Evolutionary conservation across 495 filamentous ascomycete genomes (phyloP), one percentile per base, ranked within the genome.

Genomic region (Ascodesmis nigricans): DNA sequence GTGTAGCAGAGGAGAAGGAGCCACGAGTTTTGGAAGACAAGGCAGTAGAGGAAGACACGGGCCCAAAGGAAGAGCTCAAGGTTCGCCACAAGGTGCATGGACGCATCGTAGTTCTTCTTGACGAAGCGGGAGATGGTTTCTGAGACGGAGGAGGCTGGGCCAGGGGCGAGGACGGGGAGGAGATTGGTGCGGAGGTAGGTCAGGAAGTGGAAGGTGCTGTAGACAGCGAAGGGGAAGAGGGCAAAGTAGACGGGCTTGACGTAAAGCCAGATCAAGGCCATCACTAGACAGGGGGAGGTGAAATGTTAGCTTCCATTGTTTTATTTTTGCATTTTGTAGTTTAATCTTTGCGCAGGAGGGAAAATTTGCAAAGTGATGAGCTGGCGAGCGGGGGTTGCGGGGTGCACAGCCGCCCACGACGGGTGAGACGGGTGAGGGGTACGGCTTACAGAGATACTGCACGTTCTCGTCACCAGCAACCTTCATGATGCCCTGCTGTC

Each of bases 201-300:
- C 18, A 80, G 72, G 39, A 95, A 79, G 59, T 97, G 87, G 72
- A 97, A 97, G 57, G 93, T 60, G 42, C 83, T 92, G 65, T 97
- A 97, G 52, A 97, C 80, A 41, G 73, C 75, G 60, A 91, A 95
- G 2, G 87, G 87, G 29, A 93, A 67, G 45, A 97, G 69, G 21
- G 90, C 87, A 41, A 91, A 65, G 9, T 78, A 68, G 44, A 90
- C 71, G 58, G 95, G 83, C 44, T 77, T 77, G 15, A 72, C 68
- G 56, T 90, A 75, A 43, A 97, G 77, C 90, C 90, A 95, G 40
- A 93, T 68, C 30, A 93, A 63, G 29, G 90, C 84, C 81, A 95
- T 82, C 42, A 66, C 87, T 95, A 46, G 24, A 22, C 21, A 9
- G 5, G 30, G 28, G 18, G 14, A n/a, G n/a, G n/a, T n/a, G 15